Percentiles rank a stretch among this genome's conserved stretches.
Evolutionary conservation across 2,329 filamentous ascomycete genomes (phyloP).

Genomic region (Scleromitrula shiraiana): DNA sequence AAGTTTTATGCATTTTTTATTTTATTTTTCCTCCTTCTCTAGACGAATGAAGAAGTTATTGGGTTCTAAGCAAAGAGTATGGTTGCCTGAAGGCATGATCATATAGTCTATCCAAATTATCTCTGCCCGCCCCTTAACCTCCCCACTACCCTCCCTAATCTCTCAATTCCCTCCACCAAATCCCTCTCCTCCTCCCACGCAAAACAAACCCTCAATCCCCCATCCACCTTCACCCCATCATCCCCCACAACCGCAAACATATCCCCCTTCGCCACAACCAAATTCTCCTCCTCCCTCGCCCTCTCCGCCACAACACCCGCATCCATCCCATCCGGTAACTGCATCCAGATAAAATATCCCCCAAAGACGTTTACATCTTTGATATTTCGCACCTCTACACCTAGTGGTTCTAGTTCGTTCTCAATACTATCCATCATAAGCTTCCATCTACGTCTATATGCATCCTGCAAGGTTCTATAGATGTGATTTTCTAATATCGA

Average conservation of each 20-base stretch:
- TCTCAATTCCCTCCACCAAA: slow-evolving; percentile 58
- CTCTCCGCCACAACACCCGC: slow-evolving; percentile 47
- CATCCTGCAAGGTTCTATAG: slow-evolving; percentile 35
- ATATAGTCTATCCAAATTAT: background rate
- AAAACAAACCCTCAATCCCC: slow-evolving; percentile 60
- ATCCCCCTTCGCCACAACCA: slow-evolving; percentile 60
- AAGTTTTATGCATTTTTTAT: too few relatives aligned
- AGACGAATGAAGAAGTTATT: too few relatives aligned
- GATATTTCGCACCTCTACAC: slow-evolving; percentile 38
- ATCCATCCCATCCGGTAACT: slow-evolving; percentile 45
- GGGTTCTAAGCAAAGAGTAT: background rate
- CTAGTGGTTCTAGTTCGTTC: slow-evolving; percentile 52
- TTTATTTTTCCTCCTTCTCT: too few relatives aligned
- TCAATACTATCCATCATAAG: slow-evolving; percentile 52
- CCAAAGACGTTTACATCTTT: slow-evolving; percentile 49
- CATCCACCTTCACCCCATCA: slow-evolving; percentile 46
- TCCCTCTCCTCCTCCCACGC: slow-evolving; percentile 61
- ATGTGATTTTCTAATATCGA: slow-evolving; percentile 41
- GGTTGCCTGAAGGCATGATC: background rate
- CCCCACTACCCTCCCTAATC: slow-evolving; percentile 43
- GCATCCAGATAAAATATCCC: slow-evolving; percentile 82
- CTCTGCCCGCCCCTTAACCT: slow-evolving; percentile 24
- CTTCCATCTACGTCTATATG: slow-evolving; percentile 38
- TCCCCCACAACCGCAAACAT: slow-evolving; percentile 62
- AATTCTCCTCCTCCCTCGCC: slow-evolving; percentile 53